A percentile compares a stretch with the other conserved stretches of the same genome.
Evolutionary conservation across 208 protist species (phyloP).

Genomic region (Leishmania tarentolae): DNA sequence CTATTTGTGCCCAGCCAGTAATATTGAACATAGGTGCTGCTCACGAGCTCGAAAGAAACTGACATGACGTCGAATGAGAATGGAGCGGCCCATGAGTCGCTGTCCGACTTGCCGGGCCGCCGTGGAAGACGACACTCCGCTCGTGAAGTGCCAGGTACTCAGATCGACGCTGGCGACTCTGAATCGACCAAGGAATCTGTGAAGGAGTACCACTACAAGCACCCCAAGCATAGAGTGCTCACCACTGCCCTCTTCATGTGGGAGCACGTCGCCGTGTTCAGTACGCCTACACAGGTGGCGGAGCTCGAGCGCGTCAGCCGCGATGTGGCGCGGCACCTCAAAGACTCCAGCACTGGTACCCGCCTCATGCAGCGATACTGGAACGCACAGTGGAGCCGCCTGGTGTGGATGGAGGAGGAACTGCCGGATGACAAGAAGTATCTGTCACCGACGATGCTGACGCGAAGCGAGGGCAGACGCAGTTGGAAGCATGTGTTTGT

Average conservation of each 20-base stretch:
- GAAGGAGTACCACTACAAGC: constrained; percentile 32
- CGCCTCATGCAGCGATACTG: constrained; percentile 83
- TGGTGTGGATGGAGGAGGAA: constrained; percentile 61
- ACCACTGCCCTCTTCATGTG: constrained; percentile 67
- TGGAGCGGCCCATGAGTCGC: neutral
- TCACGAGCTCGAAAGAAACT: neutral
- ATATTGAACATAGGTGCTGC: neutral
- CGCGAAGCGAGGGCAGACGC: constrained; percentile 56
- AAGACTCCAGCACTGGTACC: constrained; percentile 43
- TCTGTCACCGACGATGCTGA: constrained; percentile 44
- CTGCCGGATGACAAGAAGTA: constrained; percentile 42
- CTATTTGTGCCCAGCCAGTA: neutral
- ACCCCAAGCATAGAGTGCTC: constrained; percentile 40
- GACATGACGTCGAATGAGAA: neutral
- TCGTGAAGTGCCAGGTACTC: neutral
- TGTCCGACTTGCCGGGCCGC: neutral
- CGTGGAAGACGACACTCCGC: neutral
- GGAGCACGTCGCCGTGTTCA: constrained; percentile 70
- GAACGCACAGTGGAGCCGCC: constrained; percentile 71
- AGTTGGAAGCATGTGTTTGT: constrained; percentile 69
- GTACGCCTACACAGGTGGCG: constrained; percentile 49
- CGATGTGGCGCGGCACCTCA: constrained; percentile 46
- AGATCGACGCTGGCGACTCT: neutral
- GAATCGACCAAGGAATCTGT: neutral
- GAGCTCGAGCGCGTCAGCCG: constrained; percentile 51